phyloP scores from a whole-genome alignment of 306 rosid species.

The Calophaca sinica region DNA sequence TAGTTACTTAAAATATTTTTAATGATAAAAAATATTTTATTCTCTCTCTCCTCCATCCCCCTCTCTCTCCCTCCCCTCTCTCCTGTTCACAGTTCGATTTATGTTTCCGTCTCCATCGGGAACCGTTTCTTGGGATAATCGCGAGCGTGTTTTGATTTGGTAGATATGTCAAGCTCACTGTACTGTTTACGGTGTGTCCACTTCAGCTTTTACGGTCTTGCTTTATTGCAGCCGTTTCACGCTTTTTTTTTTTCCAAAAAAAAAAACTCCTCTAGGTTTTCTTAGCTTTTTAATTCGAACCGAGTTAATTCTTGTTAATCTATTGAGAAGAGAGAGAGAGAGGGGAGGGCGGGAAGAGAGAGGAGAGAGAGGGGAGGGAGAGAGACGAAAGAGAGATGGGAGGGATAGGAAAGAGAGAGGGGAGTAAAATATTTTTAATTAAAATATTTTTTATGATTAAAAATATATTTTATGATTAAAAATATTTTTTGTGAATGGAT shows the following conservation, averaged over 20 bases:
- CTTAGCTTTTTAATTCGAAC: slow-evolving; percentile 37
- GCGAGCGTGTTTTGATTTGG: slow-evolving; percentile 48
- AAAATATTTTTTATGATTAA: no score
- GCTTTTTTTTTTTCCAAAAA: slow-evolving; percentile 13
- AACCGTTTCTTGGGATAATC: slow-evolving; percentile 4
- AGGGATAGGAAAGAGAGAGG: no score
- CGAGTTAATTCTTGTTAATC: slow-evolving; percentile 38
- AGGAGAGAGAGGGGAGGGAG: no score
- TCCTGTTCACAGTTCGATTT: slow-evolving; percentile 36
- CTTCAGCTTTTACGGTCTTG: slow-evolving; percentile 63
- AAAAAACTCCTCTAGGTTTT: slow-evolving; percentile 13
- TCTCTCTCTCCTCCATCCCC: no score
- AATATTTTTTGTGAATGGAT: no score
- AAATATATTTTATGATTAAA: no score
- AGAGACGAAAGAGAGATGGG: no score
- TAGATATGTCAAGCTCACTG: slow-evolving; percentile 52
- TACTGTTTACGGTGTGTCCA: slow-evolving; percentile 72
- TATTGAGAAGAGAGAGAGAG: slow-evolving; percentile 24
- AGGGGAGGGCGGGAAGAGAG: no score
- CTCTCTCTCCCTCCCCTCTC: no score
- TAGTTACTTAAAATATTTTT: no score
- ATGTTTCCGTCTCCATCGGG: slow-evolving; percentile 52
- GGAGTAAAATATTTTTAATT: no score
- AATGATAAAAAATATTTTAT: no score
- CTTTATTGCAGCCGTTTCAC: slow-evolving; percentile 52